These are phyloP conservation scores for Globisporangium canariense DNA, from an alignment of 352 stramenopile genomes.

Conservation along the genomic window DNA sequence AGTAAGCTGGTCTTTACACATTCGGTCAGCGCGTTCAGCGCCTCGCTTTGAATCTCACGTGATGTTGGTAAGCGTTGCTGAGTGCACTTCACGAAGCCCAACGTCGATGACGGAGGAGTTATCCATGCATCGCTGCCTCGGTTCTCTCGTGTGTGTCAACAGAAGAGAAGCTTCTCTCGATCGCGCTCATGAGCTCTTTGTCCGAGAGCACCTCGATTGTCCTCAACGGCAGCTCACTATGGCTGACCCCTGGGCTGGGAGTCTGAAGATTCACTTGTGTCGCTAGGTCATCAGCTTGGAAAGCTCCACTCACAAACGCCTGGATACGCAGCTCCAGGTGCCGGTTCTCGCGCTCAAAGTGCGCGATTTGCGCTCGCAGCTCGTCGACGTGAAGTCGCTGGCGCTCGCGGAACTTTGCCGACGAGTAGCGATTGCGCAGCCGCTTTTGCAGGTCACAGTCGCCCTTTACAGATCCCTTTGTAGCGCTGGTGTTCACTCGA, in stretches of 20 bases:
- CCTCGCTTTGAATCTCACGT: too few relatives aligned
- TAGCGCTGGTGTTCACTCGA: too few relatives aligned
- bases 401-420: constrained; percentile 4
- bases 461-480: too few relatives aligned
- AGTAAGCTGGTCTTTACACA: too few relatives aligned
- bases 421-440: too few relatives aligned
- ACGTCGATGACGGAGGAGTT: too few relatives aligned
- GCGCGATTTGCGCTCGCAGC: constrained; percentile 2
- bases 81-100: too few relatives aligned
- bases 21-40: too few relatives aligned
- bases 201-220: constrained; percentile 9
- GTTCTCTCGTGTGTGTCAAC: not conserved
- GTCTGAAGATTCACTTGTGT: not conserved
- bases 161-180: not conserved
- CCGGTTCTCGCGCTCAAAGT: constrained; percentile 2
- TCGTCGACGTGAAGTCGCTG: constrained; percentile 1
- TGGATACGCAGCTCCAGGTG: not conserved
- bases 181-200: constrained; percentile 5
- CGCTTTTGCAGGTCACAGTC: too few relatives aligned
- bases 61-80: too few relatives aligned
- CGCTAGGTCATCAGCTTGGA: not conserved
- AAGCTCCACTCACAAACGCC: not conserved
- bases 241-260: not conserved
- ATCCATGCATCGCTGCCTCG: too few relatives aligned
- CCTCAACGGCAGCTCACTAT: not conserved